These are phyloP conservation scores for Phoma sp. DNA, from an alignment of 2,329 filamentous ascomycete species.

Conservation along the genomic window DNA sequence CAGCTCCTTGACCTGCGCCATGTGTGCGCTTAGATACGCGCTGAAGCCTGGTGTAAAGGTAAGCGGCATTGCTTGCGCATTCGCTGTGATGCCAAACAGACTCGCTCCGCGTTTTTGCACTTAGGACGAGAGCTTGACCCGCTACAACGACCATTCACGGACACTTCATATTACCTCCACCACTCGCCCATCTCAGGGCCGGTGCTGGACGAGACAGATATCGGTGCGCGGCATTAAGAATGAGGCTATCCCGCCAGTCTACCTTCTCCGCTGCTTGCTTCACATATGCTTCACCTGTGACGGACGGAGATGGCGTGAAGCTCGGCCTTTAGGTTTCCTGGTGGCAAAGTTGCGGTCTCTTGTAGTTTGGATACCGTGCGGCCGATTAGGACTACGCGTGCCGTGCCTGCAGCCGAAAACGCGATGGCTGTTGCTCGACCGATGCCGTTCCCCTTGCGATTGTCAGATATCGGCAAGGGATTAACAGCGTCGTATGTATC, in stretches of 20 bases:
- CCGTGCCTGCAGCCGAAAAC: constrained; percentile 55
- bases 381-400: constrained; percentile 53
- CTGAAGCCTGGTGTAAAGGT: neutral
- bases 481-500: constrained; percentile 21
- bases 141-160: constrained; percentile 28
- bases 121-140: constrained; percentile 25
- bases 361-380: constrained; percentile 35
- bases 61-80: constrained; percentile 19
- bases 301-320: neutral
- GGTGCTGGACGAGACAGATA: constrained; percentile 11
- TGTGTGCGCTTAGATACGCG: neutral
- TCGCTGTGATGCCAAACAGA: constrained; percentile 8
- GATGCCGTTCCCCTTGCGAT: constrained; percentile 52
- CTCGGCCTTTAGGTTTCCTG: neutral
- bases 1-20: constrained; percentile 31
- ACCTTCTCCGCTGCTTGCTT: neutral
- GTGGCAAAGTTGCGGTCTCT: neutral
- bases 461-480: neutral
- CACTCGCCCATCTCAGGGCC: constrained; percentile 21
- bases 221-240: constrained; percentile 1
- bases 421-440: constrained; percentile 52
- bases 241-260: neutral
- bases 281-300: neutral
- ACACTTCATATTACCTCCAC: constrained; percentile 30
- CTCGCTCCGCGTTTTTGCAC: constrained; percentile 6